phyloP scores from a whole-genome alignment of 805 yeast species.

The Pichia phayaonensis region DNA sequence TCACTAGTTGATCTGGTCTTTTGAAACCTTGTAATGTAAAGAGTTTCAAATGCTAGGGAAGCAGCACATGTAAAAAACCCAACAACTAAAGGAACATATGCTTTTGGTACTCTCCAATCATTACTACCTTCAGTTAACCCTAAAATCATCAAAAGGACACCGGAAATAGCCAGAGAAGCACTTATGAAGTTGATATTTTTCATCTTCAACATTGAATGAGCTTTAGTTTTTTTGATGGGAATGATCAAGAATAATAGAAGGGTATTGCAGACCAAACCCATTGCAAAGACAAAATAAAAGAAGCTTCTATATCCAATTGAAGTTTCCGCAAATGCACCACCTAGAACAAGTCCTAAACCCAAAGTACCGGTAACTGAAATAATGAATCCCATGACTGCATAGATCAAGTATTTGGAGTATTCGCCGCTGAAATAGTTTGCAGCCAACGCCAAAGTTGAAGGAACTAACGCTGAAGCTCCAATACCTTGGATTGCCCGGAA shows the following conservation, averaged over 20 bases:
- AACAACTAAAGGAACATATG: constrained; percentile 34
- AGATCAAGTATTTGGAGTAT: constrained; percentile 5
- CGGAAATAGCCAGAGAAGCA: constrained; percentile 27
- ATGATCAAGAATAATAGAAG: constrained; percentile 21
- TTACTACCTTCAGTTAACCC: constrained; percentile 42
- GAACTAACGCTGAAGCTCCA: constrained; percentile 35
- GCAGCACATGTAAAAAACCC: constrained; percentile 28
- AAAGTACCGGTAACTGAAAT: constrained; percentile 23
- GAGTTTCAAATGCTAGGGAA: constrained; percentile 27
- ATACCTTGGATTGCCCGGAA: constrained; percentile 41
- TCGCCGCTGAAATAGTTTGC: constrained; percentile 20
- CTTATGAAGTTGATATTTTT: constrained; percentile 32
- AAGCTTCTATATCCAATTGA: constrained; percentile 33
- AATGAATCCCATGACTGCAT: constrained; percentile 13
- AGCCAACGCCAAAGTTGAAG: constrained; percentile 20
- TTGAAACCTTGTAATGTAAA: constrained; percentile 13
- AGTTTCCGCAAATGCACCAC: constrained; percentile 37
- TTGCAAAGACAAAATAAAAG: constrained; percentile 33
- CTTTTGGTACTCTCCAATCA: constrained; percentile 33
- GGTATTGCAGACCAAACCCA: constrained; percentile 14
- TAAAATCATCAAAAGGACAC: constrained; percentile 31
- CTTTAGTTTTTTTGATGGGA: constrained; percentile 24
- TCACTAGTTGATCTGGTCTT: background rate
- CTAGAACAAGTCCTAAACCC: constrained; percentile 35
- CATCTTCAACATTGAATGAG: constrained; percentile 15